Percentiles rank a stretch among this genome's conserved stretches.
phyloP scores from a whole-genome alignment of 2,329 filamentous ascomycete genomes.

The Trichoderma afroharzianum region DNA sequence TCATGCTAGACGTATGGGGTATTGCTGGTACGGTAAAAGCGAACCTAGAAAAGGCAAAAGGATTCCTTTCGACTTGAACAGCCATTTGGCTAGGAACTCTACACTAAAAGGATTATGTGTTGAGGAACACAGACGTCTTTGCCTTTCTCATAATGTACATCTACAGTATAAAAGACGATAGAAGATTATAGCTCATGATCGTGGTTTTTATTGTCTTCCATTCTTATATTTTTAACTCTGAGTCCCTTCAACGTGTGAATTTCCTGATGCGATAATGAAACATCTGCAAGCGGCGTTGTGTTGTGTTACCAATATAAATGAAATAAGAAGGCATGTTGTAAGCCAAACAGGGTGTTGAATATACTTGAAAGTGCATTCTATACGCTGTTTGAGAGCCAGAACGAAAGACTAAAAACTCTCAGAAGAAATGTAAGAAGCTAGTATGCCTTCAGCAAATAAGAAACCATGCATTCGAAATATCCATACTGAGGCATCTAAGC shows the following conservation, averaged over 20 bases:
- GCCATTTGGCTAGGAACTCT: not conserved
- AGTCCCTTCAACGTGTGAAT: no score
- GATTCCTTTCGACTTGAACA: not conserved
- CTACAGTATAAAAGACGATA: not conserved
- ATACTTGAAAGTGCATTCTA: no score
- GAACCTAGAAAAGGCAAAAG: not conserved
- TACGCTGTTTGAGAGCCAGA: not conserved
- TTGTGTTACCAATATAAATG: no score
- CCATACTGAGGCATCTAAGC: not conserved
- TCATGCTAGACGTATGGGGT: slow-evolving; percentile 11
- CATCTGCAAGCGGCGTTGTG: no score
- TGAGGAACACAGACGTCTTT: not conserved
- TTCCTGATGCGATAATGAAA: no score
- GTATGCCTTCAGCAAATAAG: not conserved
- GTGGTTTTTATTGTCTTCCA: not conserved
- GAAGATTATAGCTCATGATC: not conserved
- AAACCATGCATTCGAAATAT: not conserved
- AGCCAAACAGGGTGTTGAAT: no score
- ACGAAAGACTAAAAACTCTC: not conserved
- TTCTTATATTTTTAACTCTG: not conserved
- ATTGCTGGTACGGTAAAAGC: not conserved
- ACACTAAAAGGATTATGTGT: not conserved
- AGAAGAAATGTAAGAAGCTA: not conserved
- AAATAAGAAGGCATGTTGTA: no score
- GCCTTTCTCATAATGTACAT: not conserved